Base-by-base conservation (phyloP, 2,329 filamentous ascomycete species). In the Paracoccidioides lutzii region DNA sequence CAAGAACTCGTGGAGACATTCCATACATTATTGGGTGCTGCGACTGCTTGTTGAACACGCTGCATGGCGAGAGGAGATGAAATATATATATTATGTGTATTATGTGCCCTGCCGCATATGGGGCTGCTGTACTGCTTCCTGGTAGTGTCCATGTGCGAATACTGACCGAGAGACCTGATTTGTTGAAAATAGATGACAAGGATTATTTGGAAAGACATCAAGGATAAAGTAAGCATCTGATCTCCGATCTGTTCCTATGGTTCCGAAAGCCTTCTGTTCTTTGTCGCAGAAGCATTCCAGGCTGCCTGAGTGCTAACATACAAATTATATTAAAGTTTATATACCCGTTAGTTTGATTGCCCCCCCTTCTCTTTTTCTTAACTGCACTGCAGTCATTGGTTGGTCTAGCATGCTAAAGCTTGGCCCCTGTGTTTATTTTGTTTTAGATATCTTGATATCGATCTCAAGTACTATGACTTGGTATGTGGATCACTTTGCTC, bases 161-260 rank as follows among this genome's bases (percentile, higher is more conserved):
- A 12, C 51, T 53, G 15, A 53, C 51, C 14, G 15, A 41, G 51
- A 43, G 28, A 30, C 33, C 14, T 22, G 22, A 42, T 43, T 14
- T 41, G 40, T 9, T 28, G 15, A 7, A 46, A 7, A 40, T 69
- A 90, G 84, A 97, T 97, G 93, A 98, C 93, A 66, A 82, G 93
- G 67, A 90, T 98, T 73, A 98, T 98, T 79, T 98, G 93, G 93
- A 80, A 96, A 78, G 84, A 88, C 74, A 98, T 98, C 82, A 96
- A 96, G 82, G 88, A 97, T 77, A 95, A 94, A 69, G 78, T 81
- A 69, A 61, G 69, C 63, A 55, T 15, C 55, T 49, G 10, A 42
- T 56, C 54, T 55, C 55, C 55, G 49, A 59, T 58, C 58, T 56
- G 51, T 53, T 58, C 48, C 53, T 58, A 22, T 1, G 2, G 22